Percentiles rank a stretch among this genome's conserved stretches.
Conservation (phyloP, 163 green algal species). For the Scenedesmus sp. region DNA sequence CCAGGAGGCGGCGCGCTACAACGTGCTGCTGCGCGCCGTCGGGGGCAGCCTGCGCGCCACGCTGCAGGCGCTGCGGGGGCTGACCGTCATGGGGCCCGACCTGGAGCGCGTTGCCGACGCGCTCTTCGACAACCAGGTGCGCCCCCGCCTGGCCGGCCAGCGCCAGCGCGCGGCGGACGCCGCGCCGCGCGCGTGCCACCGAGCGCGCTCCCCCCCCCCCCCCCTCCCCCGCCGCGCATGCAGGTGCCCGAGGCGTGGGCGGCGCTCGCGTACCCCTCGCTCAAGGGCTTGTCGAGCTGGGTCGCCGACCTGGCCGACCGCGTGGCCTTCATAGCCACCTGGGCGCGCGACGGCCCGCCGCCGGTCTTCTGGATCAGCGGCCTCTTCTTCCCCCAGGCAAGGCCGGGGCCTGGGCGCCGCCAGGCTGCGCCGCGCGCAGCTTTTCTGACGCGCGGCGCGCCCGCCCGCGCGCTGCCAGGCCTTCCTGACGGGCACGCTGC, state of each 20-base stretch:
- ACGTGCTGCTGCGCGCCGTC: constrained; percentile 77
- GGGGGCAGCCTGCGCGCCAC: constrained; percentile 62
- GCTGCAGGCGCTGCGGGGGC: constrained; percentile 78
- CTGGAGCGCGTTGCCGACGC: constrained; percentile 74
- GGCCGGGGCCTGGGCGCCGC: too few species aligned
- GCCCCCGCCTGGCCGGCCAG: not conserved
- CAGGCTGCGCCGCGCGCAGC: too few species aligned
- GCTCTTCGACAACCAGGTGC: constrained; percentile 83
- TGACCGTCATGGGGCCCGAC: constrained; percentile 84
- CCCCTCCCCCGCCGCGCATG: not conserved
- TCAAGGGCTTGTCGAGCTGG: constrained; percentile 85
- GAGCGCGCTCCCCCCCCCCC: too few species aligned
- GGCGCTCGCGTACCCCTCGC: constrained; percentile 79
- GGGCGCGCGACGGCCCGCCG: constrained; percentile 68
- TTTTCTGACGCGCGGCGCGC: not conserved
- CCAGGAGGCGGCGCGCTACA: constrained; percentile 88
- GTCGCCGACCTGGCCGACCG: constrained; percentile 79
- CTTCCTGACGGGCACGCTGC: constrained; percentile 85
- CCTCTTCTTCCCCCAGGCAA: constrained; percentile 88
- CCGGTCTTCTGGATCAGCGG: constrained; percentile 83
- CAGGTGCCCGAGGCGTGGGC: constrained; percentile 83
- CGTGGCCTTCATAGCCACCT: constrained; percentile 70
- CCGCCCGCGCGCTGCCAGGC: constrained; percentile 58
- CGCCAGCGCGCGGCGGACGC: too few species aligned
- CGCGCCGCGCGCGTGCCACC: too few species aligned